Evolutionary conservation across 2,329 filamentous ascomycete genomes (phyloP), one percentile per base, ranked within the genome.

Genomic region (Arthrobotrys sinensis): DNA sequence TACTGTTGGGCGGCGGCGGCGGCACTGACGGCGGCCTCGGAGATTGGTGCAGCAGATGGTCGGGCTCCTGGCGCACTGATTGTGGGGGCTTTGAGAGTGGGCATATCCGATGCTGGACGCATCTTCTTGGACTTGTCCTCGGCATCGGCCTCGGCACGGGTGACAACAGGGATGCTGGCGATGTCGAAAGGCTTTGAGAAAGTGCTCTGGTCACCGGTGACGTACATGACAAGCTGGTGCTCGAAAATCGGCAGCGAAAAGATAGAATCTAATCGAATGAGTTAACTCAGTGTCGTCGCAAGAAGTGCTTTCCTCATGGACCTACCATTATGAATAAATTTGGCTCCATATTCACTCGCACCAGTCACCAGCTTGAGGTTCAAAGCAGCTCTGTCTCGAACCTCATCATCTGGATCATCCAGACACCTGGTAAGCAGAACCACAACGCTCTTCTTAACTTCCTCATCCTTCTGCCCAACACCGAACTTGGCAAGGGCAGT

Each of bases 41-140:
- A 90, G 48, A 91, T 90, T 77, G 90, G 85, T 53, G 91, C 87
- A 79, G 90, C 85, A 4, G 80, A 80, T 60, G 80, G 80, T 24
- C 79, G 76, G 24, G 80, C 73, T 86, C 96, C 97, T 72, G 90
- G 87, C 24, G 93, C 90, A 32, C 92, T 91, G 34, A 92, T 87
- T 83, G 93, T 94, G 76, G 95, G 94, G 34, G 95, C 93, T 86
- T 98, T 98, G 87, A 98, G 91, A 1, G 94, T 97, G 8, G 95
- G 94, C 1, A 94, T 93, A 14, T 93, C 92, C 16, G 93, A 93
- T 1, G 93, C 97, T 12, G 75, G 75, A 32, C 80, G 80, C 82
- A 98, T 92, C 87, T 98, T 98, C 91, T 97, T 97, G 32, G 93
- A 97, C 82, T 95, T 90, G 85, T 98, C 96, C 84, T 97, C 95